A percentile compares a stretch with the other conserved stretches of the same genome.
phyloP scores from a whole-genome alignment of 192 early-diverging fungal species.

The Rhizoclosmatium globosum region DNA sequence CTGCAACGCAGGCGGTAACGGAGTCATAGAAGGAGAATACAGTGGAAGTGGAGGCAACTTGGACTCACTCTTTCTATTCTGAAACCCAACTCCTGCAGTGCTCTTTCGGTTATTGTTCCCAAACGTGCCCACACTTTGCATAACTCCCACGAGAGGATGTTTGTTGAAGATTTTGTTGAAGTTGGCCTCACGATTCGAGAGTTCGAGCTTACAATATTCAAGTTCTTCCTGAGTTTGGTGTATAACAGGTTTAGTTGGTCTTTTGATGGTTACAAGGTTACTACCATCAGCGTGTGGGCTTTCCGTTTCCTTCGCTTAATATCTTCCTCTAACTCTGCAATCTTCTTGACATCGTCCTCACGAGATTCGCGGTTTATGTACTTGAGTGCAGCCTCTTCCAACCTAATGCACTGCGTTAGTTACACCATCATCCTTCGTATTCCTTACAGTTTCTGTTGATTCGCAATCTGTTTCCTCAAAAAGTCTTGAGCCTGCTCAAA shows the following conservation, averaged over 20 bases:
- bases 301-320: slow-evolving; percentile 46
- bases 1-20: slow-evolving; percentile 24
- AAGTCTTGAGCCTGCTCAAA: slow-evolving; percentile 64
- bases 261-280: slow-evolving; percentile 15
- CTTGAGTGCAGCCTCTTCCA: slow-evolving; percentile 62
- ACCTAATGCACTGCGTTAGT: slow-evolving; percentile 21
- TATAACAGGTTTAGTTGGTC: slow-evolving; percentile 3
- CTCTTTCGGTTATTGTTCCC: neutral
- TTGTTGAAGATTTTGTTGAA: slow-evolving; percentile 74
- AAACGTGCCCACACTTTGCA: slow-evolving; percentile 37
- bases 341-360: slow-evolving; percentile 55
- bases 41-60: slow-evolving; percentile 29
- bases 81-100: slow-evolving; percentile 34
- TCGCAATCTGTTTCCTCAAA: slow-evolving; percentile 61
- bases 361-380: slow-evolving; percentile 69
- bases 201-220: slow-evolving; percentile 60
- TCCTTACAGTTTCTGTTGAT: slow-evolving; percentile 51
- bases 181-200: slow-evolving; percentile 65
- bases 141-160: slow-evolving; percentile 61
- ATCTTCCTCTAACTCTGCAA: slow-evolving; percentile 57
- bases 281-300: slow-evolving; percentile 50
- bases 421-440: neutral
- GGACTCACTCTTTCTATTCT: slow-evolving; percentile 24
- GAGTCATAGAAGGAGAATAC: slow-evolving; percentile 35
- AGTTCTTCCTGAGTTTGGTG: slow-evolving; percentile 55